Evolutionary conservation across 805 yeast genomes (phyloP).

Genomic region (Spencermartinsiella europaea): DNA sequence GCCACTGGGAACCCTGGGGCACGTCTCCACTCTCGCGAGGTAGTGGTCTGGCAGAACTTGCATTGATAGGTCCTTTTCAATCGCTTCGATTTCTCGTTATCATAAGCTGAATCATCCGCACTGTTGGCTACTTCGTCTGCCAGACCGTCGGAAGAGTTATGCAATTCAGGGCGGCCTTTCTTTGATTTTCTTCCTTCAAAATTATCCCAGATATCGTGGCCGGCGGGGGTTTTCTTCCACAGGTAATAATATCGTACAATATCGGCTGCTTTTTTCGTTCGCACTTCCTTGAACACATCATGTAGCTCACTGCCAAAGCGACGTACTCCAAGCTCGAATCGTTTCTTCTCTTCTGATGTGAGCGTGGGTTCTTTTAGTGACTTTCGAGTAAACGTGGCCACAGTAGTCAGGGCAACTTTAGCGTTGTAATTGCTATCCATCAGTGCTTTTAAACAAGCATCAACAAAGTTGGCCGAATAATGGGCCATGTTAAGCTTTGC

Average conservation of each 20-base stretch:
- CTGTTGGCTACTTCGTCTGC: slow-evolving; percentile 54
- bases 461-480: slow-evolving; percentile 77
- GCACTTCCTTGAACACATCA: slow-evolving; percentile 67
- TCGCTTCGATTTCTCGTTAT: slow-evolving; percentile 43
- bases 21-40: slow-evolving; percentile 61
- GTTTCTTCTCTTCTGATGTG: slow-evolving; percentile 51
- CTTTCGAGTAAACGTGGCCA: slow-evolving; percentile 48
- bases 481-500: slow-evolving; percentile 47
- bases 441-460: slow-evolving; percentile 56
- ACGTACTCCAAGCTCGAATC: slow-evolving; percentile 71
- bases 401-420: slow-evolving; percentile 43
- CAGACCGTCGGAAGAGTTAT: slow-evolving; percentile 25
- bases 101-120: slow-evolving; percentile 70
- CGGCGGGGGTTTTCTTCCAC: slow-evolving; percentile 84
- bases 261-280: slow-evolving; percentile 67
- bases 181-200: slow-evolving; percentile 55
- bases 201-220: slow-evolving; percentile 77
- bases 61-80: slow-evolving; percentile 49
- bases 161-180: slow-evolving; percentile 16
- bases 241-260: slow-evolving; percentile 81
- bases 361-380: slow-evolving; percentile 75
- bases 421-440: slow-evolving; percentile 49
- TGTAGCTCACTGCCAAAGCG: slow-evolving; percentile 73
- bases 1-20: slow-evolving; percentile 56
- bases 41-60: slow-evolving; percentile 60